Conservation (phyloP, 1,139 yeast species). For the Hyphopichia pseudoburtonii region DNA sequence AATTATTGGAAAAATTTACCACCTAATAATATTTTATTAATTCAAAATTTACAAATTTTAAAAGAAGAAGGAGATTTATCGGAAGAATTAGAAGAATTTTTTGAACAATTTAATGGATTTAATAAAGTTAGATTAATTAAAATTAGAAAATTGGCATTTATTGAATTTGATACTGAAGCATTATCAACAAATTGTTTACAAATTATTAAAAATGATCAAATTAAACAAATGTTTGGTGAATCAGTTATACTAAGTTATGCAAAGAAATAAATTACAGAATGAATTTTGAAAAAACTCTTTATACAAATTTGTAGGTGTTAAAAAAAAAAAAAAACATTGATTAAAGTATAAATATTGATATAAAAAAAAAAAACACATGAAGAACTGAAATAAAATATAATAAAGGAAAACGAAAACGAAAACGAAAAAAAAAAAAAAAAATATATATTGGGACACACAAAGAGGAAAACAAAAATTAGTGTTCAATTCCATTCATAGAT, state of each 20-base stretch:
- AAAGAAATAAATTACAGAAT: conserved; percentile 21
- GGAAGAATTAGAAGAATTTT: conserved; percentile 43
- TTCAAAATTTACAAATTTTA: conserved; percentile 50
- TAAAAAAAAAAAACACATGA: background rate
- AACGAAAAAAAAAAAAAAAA: background rate
- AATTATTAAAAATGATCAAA: conserved; percentile 8
- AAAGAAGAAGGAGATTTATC: conserved; percentile 39
- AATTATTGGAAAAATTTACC: conserved; percentile 42
- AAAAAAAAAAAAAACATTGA: too few relatives aligned
- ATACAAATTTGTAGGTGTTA: too few relatives aligned
- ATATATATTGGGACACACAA: background rate
- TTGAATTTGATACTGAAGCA: conserved; percentile 65
- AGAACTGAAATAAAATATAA: background rate
- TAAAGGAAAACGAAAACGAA: background rate
- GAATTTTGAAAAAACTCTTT: too few relatives aligned
- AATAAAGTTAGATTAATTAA: conserved; percentile 65
- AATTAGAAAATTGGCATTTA: conserved; percentile 70
- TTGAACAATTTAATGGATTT: conserved; percentile 56
- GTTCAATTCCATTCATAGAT: conserved; percentile 21
- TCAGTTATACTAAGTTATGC: conserved; percentile 32
- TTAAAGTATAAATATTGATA: too few relatives aligned
- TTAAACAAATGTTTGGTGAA: conserved; percentile 21
- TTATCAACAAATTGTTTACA: conserved; percentile 25
- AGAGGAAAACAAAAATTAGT: conserved; percentile 11
- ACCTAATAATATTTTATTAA: conserved; percentile 68